Percentiles rank a stretch among this genome's conserved stretches.
Evolutionary conservation across 331 rosid genomes (phyloP).

Genomic region (Arachis monticola): DNA sequence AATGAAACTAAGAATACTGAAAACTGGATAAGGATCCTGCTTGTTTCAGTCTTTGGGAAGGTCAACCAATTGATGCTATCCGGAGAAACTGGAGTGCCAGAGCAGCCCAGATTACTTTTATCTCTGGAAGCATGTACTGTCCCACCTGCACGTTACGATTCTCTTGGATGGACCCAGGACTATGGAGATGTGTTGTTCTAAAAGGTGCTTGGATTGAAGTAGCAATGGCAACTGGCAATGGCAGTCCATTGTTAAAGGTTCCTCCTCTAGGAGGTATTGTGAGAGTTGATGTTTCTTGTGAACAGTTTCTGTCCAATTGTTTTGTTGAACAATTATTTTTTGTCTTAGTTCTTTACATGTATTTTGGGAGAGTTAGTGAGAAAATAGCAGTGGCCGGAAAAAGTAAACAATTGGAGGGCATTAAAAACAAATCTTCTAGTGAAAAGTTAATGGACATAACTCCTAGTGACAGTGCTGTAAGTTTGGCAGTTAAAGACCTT

Average conservation of each 20-base stretch:
- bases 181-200: constrained; percentile 89
- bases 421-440: constrained; percentile 33
- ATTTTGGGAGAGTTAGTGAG: constrained; percentile 80
- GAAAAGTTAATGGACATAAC: constrained; percentile 68
- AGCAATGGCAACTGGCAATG: constrained; percentile 94
- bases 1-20: constrained; percentile 55
- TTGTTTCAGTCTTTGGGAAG: constrained; percentile 95
- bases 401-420: constrained; percentile 45
- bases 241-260: constrained; percentile 70
- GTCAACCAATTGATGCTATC: constrained; percentile 91
- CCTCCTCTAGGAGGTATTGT: constrained; percentile 96
- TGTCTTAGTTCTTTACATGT: constrained; percentile 78
- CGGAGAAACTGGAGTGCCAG: constrained; percentile 80
- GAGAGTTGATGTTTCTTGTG: constrained; percentile 85
- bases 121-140: constrained; percentile 67
- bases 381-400: constrained; percentile 69
- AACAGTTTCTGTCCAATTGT: constrained; percentile 73
- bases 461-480: constrained; percentile 85
- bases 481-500: constrained; percentile 62
- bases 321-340: constrained; percentile 84
- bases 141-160: constrained; percentile 49
- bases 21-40: constrained; percentile 93
- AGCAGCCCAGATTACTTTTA: constrained; percentile 67
- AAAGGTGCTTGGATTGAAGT: constrained; percentile 71
- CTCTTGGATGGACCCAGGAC: constrained; percentile 63